Evolutionary conservation across 2,329 filamentous ascomycete genomes (phyloP).

Genomic region (Penicillium sclerotiorum): DNA sequence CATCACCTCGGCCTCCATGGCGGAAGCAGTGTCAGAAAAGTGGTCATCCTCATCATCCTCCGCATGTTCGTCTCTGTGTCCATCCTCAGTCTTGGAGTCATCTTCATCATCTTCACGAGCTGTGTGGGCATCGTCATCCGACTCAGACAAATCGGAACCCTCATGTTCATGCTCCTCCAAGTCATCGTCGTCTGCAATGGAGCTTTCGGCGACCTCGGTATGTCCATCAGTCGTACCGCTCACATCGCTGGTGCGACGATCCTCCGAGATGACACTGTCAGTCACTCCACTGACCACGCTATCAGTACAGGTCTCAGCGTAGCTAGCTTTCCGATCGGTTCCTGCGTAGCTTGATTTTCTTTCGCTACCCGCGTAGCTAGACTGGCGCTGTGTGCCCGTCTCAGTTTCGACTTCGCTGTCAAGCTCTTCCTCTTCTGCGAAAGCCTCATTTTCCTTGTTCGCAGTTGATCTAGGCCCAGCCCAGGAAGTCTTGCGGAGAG

Average conservation of each 20-base stretch:
- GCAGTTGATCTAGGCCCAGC: constrained; percentile 52
- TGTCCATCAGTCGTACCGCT: constrained; percentile 32
- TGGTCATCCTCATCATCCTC: constrained; percentile 19
- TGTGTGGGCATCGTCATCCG: constrained; percentile 23
- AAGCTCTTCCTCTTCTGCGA: constrained; percentile 66
- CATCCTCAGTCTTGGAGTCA: constrained; percentile 12
- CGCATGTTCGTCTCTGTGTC: constrained; percentile 10
- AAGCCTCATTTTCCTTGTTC: constrained; percentile 64
- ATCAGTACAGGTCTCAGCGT: constrained; percentile 42
- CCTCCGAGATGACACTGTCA: constrained; percentile 43
- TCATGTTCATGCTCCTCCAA: constrained; percentile 19
- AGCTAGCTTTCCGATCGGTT: constrained; percentile 28
- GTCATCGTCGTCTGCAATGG: constrained; percentile 18
- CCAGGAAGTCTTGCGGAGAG: constrained; percentile 71
- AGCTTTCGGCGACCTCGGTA: constrained; percentile 28
- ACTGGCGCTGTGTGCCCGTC: constrained; percentile 46
- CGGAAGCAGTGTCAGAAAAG: constrained; percentile 13
- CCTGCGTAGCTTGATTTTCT: constrained; percentile 33
- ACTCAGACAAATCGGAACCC: constrained; percentile 19
- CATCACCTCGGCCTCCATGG: constrained; percentile 25
- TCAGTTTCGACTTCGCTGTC: constrained; percentile 54
- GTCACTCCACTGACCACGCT: constrained; percentile 42
- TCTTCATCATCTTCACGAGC: constrained; percentile 19
- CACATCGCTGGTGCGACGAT: constrained; percentile 44
- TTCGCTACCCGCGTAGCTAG: constrained; percentile 45